Evolutionary conservation across 441 rosid genomes (phyloP).

Genomic region (Adansonia madagascariensis): DNA sequence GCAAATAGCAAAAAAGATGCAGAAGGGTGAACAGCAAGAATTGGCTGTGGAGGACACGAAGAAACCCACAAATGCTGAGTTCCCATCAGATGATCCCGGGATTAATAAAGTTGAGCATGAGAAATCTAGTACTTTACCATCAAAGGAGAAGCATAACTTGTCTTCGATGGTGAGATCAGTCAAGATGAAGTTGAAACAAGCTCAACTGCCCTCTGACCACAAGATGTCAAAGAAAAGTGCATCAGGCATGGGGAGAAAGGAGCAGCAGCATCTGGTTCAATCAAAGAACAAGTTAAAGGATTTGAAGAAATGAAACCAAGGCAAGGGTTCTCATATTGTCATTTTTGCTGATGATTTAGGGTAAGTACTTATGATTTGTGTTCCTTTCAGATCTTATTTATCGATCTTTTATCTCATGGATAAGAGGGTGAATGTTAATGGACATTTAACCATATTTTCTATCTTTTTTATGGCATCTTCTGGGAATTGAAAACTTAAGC

Average conservation of each 20-base stretch:
- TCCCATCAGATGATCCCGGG: slow-evolving; percentile 31
- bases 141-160: slow-evolving; percentile 57
- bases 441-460: background rate
- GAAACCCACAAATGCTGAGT: slow-evolving; percentile 27
- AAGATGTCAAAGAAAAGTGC: slow-evolving; percentile 36
- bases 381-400: background rate
- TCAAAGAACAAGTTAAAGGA: slow-evolving; percentile 44
- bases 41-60: slow-evolving; percentile 29
- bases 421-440: background rate
- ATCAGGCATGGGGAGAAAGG: slow-evolving; percentile 17
- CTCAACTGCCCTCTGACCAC: slow-evolving; percentile 32
- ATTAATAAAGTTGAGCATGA: slow-evolving; percentile 21
- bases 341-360: background rate
- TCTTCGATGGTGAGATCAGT: slow-evolving; percentile 64
- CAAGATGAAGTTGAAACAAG: slow-evolving; percentile 71
- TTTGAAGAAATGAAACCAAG: slow-evolving; percentile 30
- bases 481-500: background rate
- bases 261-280: slow-evolving; percentile 30
- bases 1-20: slow-evolving; percentile 58
- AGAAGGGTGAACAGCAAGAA: slow-evolving; percentile 44
- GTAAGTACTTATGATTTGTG: background rate
- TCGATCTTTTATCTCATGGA: background rate
- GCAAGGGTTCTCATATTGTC: background rate
- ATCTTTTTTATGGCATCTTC: background rate
- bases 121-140: slow-evolving; percentile 28